Conservation (phyloP, 495 filamentous ascomycete genomes). For the Polyplosphaeria fusca region DNA sequence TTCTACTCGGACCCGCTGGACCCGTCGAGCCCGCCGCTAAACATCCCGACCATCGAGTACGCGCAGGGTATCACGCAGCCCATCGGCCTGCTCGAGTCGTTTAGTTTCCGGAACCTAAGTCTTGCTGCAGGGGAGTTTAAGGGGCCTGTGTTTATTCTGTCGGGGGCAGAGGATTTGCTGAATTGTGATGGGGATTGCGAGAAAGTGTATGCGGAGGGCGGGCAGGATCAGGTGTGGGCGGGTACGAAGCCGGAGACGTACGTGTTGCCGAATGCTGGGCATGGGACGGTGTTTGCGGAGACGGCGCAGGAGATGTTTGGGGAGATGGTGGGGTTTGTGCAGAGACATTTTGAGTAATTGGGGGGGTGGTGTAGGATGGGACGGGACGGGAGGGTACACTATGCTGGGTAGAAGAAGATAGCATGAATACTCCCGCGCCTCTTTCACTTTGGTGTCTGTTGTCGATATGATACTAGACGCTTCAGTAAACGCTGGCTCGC, state of each 20-base stretch:
- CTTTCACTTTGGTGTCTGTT: too few species aligned
- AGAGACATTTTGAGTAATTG: too few species aligned
- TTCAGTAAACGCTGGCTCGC: too few species aligned
- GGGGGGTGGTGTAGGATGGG: too few species aligned
- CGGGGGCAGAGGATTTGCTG: slow-evolving; percentile 38
- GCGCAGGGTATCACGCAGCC: slow-evolving; percentile 35
- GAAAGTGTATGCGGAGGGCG: slow-evolving; percentile 16
- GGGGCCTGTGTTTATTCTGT: slow-evolving; percentile 35
- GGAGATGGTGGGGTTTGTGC: too few species aligned
- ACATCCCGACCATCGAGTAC: slow-evolving; percentile 11
- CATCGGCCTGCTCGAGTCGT: slow-evolving; percentile 30
- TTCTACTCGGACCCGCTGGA: too few species aligned
- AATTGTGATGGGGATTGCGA: slow-evolving; percentile 36
- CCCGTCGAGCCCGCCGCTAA: slow-evolving; percentile 8
- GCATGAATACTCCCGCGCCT: too few species aligned
- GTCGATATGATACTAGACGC: too few species aligned
- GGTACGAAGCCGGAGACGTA: slow-evolving; percentile 23
- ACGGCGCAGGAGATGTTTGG: too few species aligned
- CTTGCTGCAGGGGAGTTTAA: slow-evolving; percentile 21
- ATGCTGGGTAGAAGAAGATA: too few species aligned
- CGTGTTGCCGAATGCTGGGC: slow-evolving; percentile 30
- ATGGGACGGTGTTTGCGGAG: slow-evolving; percentile 36
- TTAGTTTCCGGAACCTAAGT: slow-evolving; percentile 16
- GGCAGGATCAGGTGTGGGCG: slow-evolving; percentile 1
- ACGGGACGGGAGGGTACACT: too few species aligned